phyloP scores from a whole-genome alignment of 2,329 filamentous ascomycete species.

The Botrytis fragariae region DNA sequence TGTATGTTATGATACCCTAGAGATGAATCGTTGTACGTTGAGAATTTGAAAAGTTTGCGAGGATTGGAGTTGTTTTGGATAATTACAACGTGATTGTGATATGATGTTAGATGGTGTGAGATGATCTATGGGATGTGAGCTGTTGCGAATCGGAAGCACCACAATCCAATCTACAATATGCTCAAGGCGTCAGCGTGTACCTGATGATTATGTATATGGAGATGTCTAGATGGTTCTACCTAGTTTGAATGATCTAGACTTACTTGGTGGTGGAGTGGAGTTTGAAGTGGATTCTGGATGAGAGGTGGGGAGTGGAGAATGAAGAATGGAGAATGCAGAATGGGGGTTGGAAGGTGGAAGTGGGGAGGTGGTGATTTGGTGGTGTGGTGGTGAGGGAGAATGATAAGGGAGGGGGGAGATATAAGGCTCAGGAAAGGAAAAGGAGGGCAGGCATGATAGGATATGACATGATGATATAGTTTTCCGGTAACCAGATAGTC shows the following conservation, averaged over 20 bases:
- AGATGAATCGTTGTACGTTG: background rate
- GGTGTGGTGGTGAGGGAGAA: background rate
- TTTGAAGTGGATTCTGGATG: background rate
- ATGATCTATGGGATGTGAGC: background rate
- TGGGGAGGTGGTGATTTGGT: background rate
- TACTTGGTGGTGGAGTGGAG: background rate
- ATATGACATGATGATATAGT: background rate
- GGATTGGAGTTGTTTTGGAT: background rate
- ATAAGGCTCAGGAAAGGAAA: too few relatives aligned
- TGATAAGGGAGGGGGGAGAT: background rate
- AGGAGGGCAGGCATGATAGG: too few relatives aligned
- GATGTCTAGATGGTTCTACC: background rate
- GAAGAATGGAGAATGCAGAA: background rate
- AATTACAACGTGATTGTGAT: background rate
- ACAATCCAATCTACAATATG: too few relatives aligned
- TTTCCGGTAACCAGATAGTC: background rate
- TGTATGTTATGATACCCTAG: constrained; percentile 21
- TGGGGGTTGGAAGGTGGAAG: background rate
- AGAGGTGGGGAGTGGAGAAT: background rate
- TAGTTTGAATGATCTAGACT: background rate
- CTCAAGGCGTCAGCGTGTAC: background rate
- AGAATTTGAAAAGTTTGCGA: background rate
- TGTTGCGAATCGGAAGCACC: background rate
- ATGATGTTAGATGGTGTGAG: background rate
- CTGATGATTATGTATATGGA: background rate